Percentiles rank a stretch among this genome's conserved stretches.
These are phyloP conservation scores for Bryum argenteum DNA, from an alignment of 225 moss, liverwort and hornwort genomes.

Conservation along the genomic window DNA sequence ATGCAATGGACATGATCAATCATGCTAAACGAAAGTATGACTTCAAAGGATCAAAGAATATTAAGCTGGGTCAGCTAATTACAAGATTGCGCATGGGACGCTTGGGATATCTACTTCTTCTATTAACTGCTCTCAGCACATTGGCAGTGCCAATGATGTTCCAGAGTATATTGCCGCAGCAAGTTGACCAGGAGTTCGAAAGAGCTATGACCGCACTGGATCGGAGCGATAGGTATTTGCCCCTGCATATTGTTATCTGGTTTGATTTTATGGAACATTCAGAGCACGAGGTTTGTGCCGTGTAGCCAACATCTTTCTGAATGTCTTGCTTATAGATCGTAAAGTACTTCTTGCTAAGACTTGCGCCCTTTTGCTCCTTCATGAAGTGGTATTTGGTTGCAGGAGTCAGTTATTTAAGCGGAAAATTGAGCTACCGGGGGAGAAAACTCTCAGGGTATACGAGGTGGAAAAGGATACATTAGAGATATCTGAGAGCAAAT, in stretches of 20 bases:
- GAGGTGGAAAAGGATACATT: constrained; percentile 16
- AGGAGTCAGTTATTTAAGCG: constrained; percentile 30
- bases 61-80: constrained; percentile 37
- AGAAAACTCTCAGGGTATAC: neutral
- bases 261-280: constrained; percentile 3
- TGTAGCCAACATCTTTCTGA: neutral
- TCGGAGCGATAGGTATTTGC: constrained; percentile 21
- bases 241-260: constrained; percentile 10
- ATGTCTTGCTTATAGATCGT: constrained; percentile 1
- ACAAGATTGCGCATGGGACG: constrained; percentile 15
- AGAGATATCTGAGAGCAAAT: constrained; percentile 1
- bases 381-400: constrained; percentile 24
- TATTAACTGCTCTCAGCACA: constrained; percentile 30
- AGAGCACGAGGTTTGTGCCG: neutral
- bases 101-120: constrained; percentile 15
- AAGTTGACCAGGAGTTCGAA: constrained; percentile 22
- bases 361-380: constrained; percentile 2
- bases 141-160: constrained; percentile 41
- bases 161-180: constrained; percentile 24
- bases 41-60: constrained; percentile 25
- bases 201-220: constrained; percentile 12
- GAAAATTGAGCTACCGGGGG: constrained; percentile 20
- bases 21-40: constrained; percentile 33
- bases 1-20: constrained; percentile 18
- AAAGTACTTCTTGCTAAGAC: constrained; percentile 9